Percentiles rank a stretch among this genome's conserved stretches.
Conservation (phyloP, 2,329 filamentous ascomycete species). For the Botrytis galanthina region DNA sequence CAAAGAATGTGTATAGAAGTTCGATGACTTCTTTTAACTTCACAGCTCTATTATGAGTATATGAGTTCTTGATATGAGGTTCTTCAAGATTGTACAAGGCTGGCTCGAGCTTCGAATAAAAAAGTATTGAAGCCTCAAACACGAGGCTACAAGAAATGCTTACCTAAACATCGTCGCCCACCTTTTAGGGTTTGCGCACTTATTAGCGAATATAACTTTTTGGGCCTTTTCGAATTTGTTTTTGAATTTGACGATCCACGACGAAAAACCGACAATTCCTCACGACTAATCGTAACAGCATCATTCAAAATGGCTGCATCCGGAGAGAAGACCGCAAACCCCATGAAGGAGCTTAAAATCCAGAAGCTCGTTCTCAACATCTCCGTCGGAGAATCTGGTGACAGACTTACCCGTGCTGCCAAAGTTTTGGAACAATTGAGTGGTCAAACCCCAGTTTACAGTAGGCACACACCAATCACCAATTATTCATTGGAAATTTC, state of each 20-base stretch:
- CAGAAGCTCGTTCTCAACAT: slow-evolving; percentile 99
- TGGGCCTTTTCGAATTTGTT: slow-evolving; percentile 10
- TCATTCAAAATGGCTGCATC: slow-evolving; percentile 57
- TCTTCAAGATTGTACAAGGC: slow-evolving; percentile 4
- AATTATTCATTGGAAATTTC: slow-evolving; percentile 22
- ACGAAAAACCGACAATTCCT: slow-evolving; percentile 27
- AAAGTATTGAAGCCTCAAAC: slow-evolving; percentile 15
- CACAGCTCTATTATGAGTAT: slow-evolving; percentile 31
- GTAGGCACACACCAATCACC: slow-evolving; percentile 51
- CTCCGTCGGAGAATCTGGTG: slow-evolving; percentile 99
- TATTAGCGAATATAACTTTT: slow-evolving; percentile 17
- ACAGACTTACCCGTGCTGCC: slow-evolving; percentile 98
- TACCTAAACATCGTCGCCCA: slow-evolving; percentile 19
- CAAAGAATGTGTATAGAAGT: slow-evolving; percentile 40
- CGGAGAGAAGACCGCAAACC: slow-evolving; percentile 82
- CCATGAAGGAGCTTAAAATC: slow-evolving; percentile 99
- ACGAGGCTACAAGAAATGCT: slow-evolving; percentile 19
- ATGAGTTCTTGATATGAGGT: slow-evolving; percentile 22
- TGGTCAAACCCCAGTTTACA: slow-evolving; percentile 99
- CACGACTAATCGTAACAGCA: slow-evolving; percentile 28
- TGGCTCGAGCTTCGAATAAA: slow-evolving; percentile 20
- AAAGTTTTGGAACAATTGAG: slow-evolving; percentile 99
- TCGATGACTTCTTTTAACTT: slow-evolving; percentile 37
- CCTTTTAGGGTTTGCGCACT: slow-evolving; percentile 17
- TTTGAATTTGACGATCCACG: slow-evolving; percentile 26